phyloP scores from a whole-genome alignment of 192 early-diverging fungal genomes.

The Coemansia sp. region DNA sequence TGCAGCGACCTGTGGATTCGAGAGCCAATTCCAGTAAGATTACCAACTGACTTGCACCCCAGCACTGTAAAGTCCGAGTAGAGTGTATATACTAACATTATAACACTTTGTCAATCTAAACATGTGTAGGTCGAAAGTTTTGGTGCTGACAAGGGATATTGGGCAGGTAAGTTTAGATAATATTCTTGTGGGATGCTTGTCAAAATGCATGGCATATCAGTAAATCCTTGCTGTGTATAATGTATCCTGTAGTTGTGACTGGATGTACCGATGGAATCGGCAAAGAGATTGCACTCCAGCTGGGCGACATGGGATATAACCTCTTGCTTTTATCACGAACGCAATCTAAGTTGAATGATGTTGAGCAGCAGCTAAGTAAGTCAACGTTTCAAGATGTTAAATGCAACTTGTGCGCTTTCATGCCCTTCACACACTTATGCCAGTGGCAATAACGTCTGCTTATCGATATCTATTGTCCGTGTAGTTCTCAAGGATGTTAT shows the following conservation, averaged over 20 bases:
- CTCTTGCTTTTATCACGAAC: slow-evolving; percentile 83
- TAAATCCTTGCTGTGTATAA: not conserved
- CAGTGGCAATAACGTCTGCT: not conserved
- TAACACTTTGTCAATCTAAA: no score
- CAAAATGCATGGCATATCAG: not conserved
- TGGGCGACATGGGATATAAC: slow-evolving; percentile 83
- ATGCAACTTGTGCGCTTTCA: not conserved
- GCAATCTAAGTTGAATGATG: slow-evolving; percentile 71
- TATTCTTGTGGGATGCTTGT: not conserved
- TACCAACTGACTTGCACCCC: not conserved
- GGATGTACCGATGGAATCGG: slow-evolving; percentile 98
- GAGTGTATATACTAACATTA: not conserved
- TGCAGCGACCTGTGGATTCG: slow-evolving; percentile 47
- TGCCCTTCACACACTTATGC: not conserved
- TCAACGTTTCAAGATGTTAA: slow-evolving; percentile 9
- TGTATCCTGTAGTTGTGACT: slow-evolving; percentile 68
- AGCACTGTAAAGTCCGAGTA: not conserved
- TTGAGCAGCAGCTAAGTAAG: slow-evolving; percentile 64
- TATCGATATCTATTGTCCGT: not conserved
- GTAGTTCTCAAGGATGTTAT: slow-evolving; percentile 38
- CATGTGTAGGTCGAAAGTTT: slow-evolving; percentile 42
- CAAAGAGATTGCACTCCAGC: slow-evolving; percentile 86
- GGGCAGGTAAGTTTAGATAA: slow-evolving; percentile 53
- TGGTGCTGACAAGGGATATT: slow-evolving; percentile 50
- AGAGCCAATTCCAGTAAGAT: slow-evolving; percentile 37